These are phyloP conservation scores for Amanita rimosa DNA, from an alignment of 768 basidiomycete species.

Conservation along the genomic window DNA sequence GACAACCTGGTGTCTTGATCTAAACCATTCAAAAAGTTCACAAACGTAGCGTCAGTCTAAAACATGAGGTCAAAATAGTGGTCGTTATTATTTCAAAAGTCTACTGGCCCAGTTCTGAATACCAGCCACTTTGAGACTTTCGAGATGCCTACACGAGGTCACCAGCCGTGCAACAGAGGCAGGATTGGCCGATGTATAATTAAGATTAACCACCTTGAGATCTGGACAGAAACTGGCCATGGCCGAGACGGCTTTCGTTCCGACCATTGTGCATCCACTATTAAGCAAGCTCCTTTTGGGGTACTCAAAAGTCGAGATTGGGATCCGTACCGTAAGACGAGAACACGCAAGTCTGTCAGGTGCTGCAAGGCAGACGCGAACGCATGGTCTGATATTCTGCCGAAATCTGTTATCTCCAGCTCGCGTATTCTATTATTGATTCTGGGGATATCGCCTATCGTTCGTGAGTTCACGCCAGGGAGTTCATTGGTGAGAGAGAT, in stretches of 20 bases:
- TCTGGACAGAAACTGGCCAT: slow-evolving; percentile 28
- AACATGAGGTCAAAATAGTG: not conserved
- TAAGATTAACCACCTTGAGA: slow-evolving; percentile 43
- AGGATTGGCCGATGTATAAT: slow-evolving; percentile 46
- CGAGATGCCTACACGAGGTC: slow-evolving; percentile 22
- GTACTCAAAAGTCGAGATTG: not conserved
- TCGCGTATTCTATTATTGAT: slow-evolving; percentile 27
- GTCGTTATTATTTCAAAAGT: not conserved
- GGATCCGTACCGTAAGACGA: slow-evolving; percentile 40
- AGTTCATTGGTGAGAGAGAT: slow-evolving; percentile 36
- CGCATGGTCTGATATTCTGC: slow-evolving; percentile 34
- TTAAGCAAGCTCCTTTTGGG: not conserved
- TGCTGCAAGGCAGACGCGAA: slow-evolving; percentile 40
- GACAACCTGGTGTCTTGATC: slow-evolving; percentile 20
- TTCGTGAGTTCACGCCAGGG: slow-evolving; percentile 40
- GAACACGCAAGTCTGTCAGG: slow-evolving; percentile 30
- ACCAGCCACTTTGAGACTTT: slow-evolving; percentile 53
- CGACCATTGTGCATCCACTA: slow-evolving; percentile 54
- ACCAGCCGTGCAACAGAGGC: slow-evolving; percentile 34
- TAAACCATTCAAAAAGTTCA: slow-evolving; percentile 27
- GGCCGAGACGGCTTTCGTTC: slow-evolving; percentile 33
- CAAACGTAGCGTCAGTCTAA: slow-evolving; percentile 48
- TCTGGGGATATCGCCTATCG: slow-evolving; percentile 32
- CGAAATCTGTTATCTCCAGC: slow-evolving; percentile 39
- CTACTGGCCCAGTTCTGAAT: slow-evolving; percentile 46